Conservation (phyloP, 1,139 yeast genomes). For the Meyerozyma elateridarum region DNA sequence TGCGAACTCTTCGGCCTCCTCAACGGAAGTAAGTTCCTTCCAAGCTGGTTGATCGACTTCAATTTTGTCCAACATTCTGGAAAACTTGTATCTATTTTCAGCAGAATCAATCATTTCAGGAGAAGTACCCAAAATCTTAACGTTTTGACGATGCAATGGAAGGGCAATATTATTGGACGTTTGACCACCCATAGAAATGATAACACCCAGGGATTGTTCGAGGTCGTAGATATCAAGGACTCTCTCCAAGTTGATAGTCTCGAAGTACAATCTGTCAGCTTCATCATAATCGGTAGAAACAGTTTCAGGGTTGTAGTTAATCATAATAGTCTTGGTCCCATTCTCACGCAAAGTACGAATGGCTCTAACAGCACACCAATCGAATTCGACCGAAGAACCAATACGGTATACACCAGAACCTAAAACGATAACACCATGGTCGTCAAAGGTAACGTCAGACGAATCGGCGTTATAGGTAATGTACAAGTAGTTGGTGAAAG, state of each 20-base stretch:
- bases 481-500: slow-evolving; percentile 90
- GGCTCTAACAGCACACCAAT: slow-evolving; percentile 95
- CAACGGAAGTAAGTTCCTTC: slow-evolving; percentile 94
- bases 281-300: slow-evolving; percentile 98
- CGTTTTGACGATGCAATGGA: slow-evolving; percentile 89
- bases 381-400: slow-evolving; percentile 92
- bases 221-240: slow-evolving; percentile 93
- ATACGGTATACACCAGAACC: slow-evolving; percentile 95
- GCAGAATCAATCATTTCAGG: slow-evolving; percentile 99
- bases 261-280: slow-evolving; percentile 95
- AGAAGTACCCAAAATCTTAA: slow-evolving; percentile 92
- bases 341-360: slow-evolving; percentile 89
- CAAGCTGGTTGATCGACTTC: slow-evolving; percentile 99
- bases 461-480: slow-evolving; percentile 92
- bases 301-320: slow-evolving; percentile 97
- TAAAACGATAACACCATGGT: slow-evolving; percentile 82
- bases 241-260: slow-evolving; percentile 91
- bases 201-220: slow-evolving; percentile 88
- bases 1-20: slow-evolving; percentile 91
- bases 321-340: slow-evolving; percentile 90
- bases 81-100: slow-evolving; percentile 95
- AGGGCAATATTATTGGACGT: slow-evolving; percentile 95
- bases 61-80: slow-evolving; percentile 93
- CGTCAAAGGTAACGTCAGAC: slow-evolving; percentile 79
- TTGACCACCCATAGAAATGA: slow-evolving; percentile 99